Evolutionary conservation across 2,329 filamentous ascomycete genomes (phyloP).

Genomic region (Lecanicillium sp.): DNA sequence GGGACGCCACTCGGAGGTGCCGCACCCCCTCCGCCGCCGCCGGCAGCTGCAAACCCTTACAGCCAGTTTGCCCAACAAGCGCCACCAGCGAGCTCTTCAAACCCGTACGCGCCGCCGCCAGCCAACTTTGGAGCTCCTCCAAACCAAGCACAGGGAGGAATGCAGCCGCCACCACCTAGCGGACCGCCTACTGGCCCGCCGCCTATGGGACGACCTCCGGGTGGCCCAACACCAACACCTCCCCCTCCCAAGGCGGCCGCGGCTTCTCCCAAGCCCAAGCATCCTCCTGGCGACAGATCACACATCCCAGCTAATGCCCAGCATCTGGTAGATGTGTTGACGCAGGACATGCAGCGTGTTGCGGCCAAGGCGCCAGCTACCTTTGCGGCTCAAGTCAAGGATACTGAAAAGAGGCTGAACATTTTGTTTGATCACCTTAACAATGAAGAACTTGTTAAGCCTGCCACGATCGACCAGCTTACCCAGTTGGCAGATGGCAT

Average conservation of each 20-base stretch:
- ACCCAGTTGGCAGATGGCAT: conserved; percentile 58
- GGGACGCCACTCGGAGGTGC: conserved; percentile 32
- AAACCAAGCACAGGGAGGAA: conserved; percentile 34
- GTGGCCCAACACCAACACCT: conserved; percentile 27
- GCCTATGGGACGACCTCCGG: conserved; percentile 20
- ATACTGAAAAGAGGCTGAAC: conserved; percentile 86
- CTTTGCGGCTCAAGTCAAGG: conserved; percentile 82
- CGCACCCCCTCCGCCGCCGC: conserved; percentile 33
- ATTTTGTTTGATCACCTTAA: conserved; percentile 97
- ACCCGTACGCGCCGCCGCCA: conserved; percentile 31
- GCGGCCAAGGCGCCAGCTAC: conserved; percentile 77
- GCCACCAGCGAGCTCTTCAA: conserved; percentile 19
- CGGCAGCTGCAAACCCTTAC: conserved; percentile 37
- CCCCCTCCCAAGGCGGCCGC: conserved; percentile 40
- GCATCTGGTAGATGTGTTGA: conserved; percentile 74
- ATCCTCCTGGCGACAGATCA: conserved; percentile 79
- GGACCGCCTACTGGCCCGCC: conserved; percentile 28
- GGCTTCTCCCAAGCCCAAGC: conserved; percentile 50
- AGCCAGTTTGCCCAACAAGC: conserved; percentile 24
- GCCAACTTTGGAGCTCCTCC: conserved; percentile 42
- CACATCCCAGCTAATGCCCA: conserved; percentile 76
- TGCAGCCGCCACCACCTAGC: conserved; percentile 27
- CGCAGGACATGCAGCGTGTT: conserved; percentile 79
- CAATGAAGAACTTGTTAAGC: conserved; percentile 82
- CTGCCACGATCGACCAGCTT: conserved; percentile 65